These are phyloP conservation scores for Salvia hispanica DNA, from an alignment of 257 asterid species.

Conservation along the genomic window DNA sequence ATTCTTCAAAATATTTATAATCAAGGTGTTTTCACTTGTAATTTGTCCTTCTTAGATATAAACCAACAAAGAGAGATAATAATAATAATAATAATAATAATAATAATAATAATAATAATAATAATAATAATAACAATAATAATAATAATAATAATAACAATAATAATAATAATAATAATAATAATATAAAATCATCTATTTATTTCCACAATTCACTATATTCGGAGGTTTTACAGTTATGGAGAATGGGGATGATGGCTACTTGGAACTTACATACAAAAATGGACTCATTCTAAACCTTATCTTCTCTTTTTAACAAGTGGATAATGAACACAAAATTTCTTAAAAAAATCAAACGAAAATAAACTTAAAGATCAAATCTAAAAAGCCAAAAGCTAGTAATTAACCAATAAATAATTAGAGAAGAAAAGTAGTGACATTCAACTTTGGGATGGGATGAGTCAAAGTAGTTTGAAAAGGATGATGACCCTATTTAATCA, in stretches of 20 bases:
- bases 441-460: slow-evolving; percentile 23
- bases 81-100: too few species aligned
- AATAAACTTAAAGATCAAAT: background rate
- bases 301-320: slow-evolving; percentile 10
- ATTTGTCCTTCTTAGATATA: background rate
- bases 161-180: too few species aligned
- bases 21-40: background rate
- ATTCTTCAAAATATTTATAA: too few species aligned
- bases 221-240: background rate
- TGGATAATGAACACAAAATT: background rate
- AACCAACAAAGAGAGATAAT: too few species aligned
- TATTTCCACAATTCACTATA: background rate
- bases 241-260: slow-evolving; percentile 9
- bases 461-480: slow-evolving; percentile 32
- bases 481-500: slow-evolving; percentile 36
- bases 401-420: background rate
- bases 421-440: background rate
- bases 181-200: background rate
- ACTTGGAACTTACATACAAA: background rate
- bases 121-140: too few species aligned
- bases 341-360: background rate
- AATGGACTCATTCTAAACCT: background rate
- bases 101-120: too few species aligned
- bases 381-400: background rate
- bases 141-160: too few species aligned